Evolutionary conservation across 2,329 filamentous ascomycete species (phyloP).

Genomic region (Fusarium chuoi): DNA sequence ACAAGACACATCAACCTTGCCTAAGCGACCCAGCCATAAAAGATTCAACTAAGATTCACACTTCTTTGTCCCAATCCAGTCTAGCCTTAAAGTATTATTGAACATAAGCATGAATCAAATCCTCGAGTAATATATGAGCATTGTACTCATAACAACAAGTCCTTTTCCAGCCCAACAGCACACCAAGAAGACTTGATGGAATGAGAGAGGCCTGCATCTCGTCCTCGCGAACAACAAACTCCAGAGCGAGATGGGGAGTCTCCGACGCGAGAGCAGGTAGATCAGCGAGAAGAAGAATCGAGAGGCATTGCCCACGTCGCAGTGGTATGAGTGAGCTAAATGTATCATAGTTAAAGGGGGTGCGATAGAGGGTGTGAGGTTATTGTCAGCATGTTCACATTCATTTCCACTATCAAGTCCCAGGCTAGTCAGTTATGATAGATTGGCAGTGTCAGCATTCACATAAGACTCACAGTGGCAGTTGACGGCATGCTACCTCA

Average conservation of each 20-base stretch:
- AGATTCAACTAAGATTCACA: background rate
- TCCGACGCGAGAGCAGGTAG: background rate
- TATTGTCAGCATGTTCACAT: background rate
- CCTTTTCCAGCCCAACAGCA: background rate
- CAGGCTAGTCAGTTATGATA: background rate
- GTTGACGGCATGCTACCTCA: background rate
- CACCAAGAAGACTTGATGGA: background rate
- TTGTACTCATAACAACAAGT: background rate
- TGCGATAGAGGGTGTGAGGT: too few species aligned
- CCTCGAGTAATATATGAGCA: background rate
- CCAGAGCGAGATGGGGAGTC: too few species aligned
- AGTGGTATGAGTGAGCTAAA: background rate
- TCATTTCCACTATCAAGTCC: background rate
- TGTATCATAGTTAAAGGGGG: too few species aligned
- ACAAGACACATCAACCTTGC: background rate
- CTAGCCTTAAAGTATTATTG: rapidly evolving
- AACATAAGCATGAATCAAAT: too few species aligned
- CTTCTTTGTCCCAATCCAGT: rapidly evolving
- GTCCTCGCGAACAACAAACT: background rate
- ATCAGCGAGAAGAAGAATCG: background rate
- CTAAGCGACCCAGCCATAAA: background rate
- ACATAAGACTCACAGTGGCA: background rate
- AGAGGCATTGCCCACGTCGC: background rate
- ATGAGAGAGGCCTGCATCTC: too few species aligned
- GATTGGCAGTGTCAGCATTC: background rate